These are phyloP conservation scores for Calycina herbarum DNA, from an alignment of 2,329 filamentous ascomycete species.

Conservation along the genomic window DNA sequence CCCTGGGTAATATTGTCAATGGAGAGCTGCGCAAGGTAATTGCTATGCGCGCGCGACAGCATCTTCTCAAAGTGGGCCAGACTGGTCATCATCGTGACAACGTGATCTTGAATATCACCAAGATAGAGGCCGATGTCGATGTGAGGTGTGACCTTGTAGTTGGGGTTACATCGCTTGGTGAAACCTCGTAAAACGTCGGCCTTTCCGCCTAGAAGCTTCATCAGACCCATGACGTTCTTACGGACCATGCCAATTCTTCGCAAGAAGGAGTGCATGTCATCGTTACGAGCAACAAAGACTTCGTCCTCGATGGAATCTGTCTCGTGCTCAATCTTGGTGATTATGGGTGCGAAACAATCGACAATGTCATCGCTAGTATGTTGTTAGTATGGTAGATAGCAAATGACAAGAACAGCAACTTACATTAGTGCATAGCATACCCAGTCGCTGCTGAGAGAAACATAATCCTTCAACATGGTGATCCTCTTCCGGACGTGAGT, in stretches of 20 bases:
- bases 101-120: conserved; percentile 97
- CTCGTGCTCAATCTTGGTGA: conserved; percentile 81
- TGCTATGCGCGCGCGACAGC: conserved; percentile 88
- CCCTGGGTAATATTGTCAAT: conserved; percentile 89
- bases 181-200: conserved; percentile 98
- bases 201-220: conserved; percentile 92
- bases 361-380: conserved; percentile 83
- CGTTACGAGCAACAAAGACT: conserved; percentile 86
- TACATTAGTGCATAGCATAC: conserved; percentile 98
- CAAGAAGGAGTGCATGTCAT: conserved; percentile 85
- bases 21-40: conserved; percentile 91
- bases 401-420: conserved; percentile 39
- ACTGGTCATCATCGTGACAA: conserved; percentile 98
- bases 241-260: conserved; percentile 86
- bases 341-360: conserved; percentile 88
- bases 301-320: conserved; percentile 94
- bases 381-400: conserved; percentile 17
- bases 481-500: conserved; percentile 89
- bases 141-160: conserved; percentile 90
- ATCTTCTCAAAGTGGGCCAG: conserved; percentile 97
- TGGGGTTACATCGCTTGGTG: conserved; percentile 97
- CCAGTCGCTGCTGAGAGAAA: conserved; percentile 94
- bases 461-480: conserved; percentile 88
- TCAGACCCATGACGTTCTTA: conserved; percentile 91
- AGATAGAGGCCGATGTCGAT: conserved; percentile 97